These are phyloP conservation scores for Tolypocladium inflatum DNA, from an alignment of 2,329 filamentous ascomycete genomes.

Conservation along the genomic window DNA sequence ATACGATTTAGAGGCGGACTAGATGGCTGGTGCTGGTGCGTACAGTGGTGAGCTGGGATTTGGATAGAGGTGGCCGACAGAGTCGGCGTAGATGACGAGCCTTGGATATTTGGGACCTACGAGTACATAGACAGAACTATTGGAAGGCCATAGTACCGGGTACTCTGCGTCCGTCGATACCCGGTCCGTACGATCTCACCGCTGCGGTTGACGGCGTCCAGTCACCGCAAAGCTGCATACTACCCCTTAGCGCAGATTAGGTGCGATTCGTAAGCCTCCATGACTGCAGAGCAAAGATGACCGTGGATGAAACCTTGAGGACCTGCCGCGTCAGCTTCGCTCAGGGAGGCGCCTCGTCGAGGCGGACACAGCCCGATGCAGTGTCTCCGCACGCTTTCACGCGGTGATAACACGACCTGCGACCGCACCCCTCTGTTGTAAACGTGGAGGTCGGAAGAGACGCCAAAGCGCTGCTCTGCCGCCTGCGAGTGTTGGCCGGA, in stretches of 20 bases:
- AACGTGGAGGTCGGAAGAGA: background rate
- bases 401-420: background rate
- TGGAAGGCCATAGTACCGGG: background rate
- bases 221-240: background rate
- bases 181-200: background rate
- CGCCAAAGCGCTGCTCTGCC: background rate
- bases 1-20: slow-evolving; percentile 23
- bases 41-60: background rate
- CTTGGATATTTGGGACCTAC: background rate
- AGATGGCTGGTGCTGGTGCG: too few species aligned
- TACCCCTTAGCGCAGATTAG: background rate
- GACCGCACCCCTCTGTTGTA: background rate
- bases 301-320: background rate
- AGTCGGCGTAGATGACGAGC: background rate
- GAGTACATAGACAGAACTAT: background rate
- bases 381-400: background rate
- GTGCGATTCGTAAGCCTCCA: too few species aligned
- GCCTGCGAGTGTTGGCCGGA: background rate
- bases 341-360: background rate
- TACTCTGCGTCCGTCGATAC: background rate
- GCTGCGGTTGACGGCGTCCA: background rate
- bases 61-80: background rate
- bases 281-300: background rate
- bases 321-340: background rate
- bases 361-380: background rate